Conservation (phyloP, 2,329 filamentous ascomycete species). For the Tolypocladium album region DNA sequence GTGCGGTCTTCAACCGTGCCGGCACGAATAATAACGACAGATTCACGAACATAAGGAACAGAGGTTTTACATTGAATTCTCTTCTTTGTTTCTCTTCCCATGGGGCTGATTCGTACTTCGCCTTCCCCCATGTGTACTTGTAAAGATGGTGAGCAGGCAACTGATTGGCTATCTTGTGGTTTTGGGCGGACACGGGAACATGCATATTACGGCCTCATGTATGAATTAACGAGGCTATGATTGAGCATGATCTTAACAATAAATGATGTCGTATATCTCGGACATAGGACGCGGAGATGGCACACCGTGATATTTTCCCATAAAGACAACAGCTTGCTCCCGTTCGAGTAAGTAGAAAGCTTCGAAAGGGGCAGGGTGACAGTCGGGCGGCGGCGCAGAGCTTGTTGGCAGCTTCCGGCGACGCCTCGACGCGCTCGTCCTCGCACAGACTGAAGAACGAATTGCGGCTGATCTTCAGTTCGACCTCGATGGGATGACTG, state of each 20-base stretch:
- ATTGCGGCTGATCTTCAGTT: too few relatives aligned
- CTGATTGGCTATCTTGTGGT: neutral
- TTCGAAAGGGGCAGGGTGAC: too few relatives aligned
- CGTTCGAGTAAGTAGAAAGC: too few relatives aligned
- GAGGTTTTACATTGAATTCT: neutral
- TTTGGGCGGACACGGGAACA: neutral
- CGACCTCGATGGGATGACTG: too few relatives aligned
- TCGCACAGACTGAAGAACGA: too few relatives aligned
- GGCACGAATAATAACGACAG: constrained; percentile 10
- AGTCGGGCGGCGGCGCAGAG: too few relatives aligned
- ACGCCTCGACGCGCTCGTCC: too few relatives aligned
- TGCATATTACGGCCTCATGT: neutral
- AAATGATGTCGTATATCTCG: too few relatives aligned
- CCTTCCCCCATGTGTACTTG: neutral
- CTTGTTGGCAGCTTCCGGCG: too few relatives aligned
- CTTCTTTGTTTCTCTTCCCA: neutral
- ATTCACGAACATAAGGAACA: constrained; percentile 3
- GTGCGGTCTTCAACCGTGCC: constrained; percentile 7
- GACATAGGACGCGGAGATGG: too few relatives aligned
- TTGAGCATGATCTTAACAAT: neutral
- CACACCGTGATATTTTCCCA: too few relatives aligned
- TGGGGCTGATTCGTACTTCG: neutral
- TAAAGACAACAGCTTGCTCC: too few relatives aligned
- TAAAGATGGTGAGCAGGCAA: neutral
- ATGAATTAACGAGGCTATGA: neutral